Percentiles rank a stretch among this genome's conserved stretches.
phyloP scores from a whole-genome alignment of 1,284 basidiomycete genomes.

The Mycena citricolor region DNA sequence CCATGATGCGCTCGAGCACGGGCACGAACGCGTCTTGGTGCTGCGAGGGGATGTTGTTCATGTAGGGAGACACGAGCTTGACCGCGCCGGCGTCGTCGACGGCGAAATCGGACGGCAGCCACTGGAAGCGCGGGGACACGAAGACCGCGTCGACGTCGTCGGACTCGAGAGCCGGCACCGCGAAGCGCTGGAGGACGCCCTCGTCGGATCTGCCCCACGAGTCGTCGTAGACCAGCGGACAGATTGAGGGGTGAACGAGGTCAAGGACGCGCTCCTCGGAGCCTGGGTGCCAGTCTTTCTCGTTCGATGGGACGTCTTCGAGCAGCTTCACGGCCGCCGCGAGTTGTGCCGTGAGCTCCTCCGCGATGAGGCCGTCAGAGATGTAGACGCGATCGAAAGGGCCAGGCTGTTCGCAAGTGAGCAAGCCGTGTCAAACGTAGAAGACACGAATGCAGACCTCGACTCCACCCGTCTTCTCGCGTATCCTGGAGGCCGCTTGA shows the following conservation, averaged over 20 bases:
- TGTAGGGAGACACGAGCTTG: slow-evolving; percentile 26
- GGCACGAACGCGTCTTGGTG: slow-evolving; percentile 13
- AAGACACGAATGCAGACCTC: slow-evolving; percentile 9
- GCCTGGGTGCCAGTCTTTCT: slow-evolving; percentile 43
- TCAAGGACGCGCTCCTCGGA: slow-evolving; percentile 40
- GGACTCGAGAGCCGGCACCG: background rate
- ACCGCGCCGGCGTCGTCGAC: slow-evolving; percentile 25
- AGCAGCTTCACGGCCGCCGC: slow-evolving; percentile 22
- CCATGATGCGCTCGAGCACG: slow-evolving; percentile 20
- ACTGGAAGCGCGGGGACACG: slow-evolving; percentile 27
- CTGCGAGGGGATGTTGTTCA: slow-evolving; percentile 32
- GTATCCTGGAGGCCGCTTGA: slow-evolving; percentile 20
- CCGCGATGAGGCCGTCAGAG: slow-evolving; percentile 14
- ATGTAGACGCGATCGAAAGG: slow-evolving; percentile 16
- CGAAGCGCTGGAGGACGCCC: slow-evolving; percentile 4
- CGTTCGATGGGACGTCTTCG: slow-evolving; percentile 33
- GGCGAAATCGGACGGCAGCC: slow-evolving; percentile 37
- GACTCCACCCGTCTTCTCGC: slow-evolving; percentile 21
- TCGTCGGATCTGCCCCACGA: slow-evolving; percentile 8
- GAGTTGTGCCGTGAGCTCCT: slow-evolving; percentile 9
- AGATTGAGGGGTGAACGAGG: slow-evolving; percentile 44
- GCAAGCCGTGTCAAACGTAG: no score
- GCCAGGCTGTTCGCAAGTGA: slow-evolving; percentile 7
- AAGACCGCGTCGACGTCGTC: slow-evolving; percentile 6
- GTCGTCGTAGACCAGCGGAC: slow-evolving; percentile 35